Evolutionary conservation across 441 rosid genomes (phyloP).

Genomic region (Manihot esculenta): DNA sequence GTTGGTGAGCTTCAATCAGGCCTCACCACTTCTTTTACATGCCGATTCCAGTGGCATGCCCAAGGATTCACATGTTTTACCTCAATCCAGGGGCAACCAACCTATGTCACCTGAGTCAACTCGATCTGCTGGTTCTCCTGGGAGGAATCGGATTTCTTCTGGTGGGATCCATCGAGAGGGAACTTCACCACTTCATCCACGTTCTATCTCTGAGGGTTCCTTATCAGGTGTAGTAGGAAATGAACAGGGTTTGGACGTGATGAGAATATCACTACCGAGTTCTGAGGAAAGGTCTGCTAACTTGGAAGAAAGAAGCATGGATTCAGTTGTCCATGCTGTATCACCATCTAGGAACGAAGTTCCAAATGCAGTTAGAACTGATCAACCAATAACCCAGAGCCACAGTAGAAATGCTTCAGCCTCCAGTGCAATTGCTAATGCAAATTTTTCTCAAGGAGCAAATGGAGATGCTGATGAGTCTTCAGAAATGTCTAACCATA

Average conservation of each 20-base stretch:
- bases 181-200: constrained; percentile 57
- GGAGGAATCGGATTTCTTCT: constrained; percentile 40
- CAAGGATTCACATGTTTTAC: constrained; percentile 32
- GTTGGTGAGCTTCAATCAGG: constrained; percentile 52
- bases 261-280: constrained; percentile 37
- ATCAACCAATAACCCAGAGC: constrained; percentile 38
- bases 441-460: constrained; percentile 43
- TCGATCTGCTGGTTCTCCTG: constrained; percentile 44
- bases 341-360: constrained; percentile 52
- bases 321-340: constrained; percentile 43
- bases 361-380: constrained; percentile 36
- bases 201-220: constrained; percentile 56
- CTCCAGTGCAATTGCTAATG: constrained; percentile 42
- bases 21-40: constrained; percentile 49
- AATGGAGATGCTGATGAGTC: constrained; percentile 55
- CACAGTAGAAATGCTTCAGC: constrained; percentile 64
- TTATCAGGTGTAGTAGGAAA: constrained; percentile 45
- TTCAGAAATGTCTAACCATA: constrained; percentile 53
- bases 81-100: constrained; percentile 40
- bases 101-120: constrained; percentile 49
- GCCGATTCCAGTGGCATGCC: constrained; percentile 41
- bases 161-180: constrained; percentile 45
- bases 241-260: constrained; percentile 42
- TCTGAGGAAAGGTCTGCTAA: constrained; percentile 54
- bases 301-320: constrained; percentile 45